A percentile compares a stretch with the other conserved stretches of the same genome.
These are phyloP conservation scores for Candida gorgasii DNA, from an alignment of 805 yeast species.

Conservation along the genomic window DNA sequence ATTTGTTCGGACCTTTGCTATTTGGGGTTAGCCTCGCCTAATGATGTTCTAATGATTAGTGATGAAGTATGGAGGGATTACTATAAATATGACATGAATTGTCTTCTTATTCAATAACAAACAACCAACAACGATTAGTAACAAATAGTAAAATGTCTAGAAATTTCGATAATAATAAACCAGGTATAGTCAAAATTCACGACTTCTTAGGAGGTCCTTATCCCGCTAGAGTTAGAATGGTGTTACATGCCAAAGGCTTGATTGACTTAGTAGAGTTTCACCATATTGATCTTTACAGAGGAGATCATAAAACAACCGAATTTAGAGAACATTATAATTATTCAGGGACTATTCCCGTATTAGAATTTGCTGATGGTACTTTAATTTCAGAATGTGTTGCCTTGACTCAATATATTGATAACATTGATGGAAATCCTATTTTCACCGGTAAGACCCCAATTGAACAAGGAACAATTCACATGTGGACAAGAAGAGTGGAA, in stretches of 20 bases:
- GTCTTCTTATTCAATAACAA: too few species aligned
- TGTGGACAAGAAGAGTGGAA: constrained; percentile 10
- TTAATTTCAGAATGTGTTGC: constrained; percentile 4
- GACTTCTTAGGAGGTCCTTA: constrained; percentile 10
- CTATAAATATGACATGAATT: too few species aligned
- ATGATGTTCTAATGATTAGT: too few species aligned
- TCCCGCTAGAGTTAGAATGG: constrained; percentile 9
- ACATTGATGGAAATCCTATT: constrained; percentile 7
- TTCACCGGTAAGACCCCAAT: constrained; percentile 7
- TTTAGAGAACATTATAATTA: constrained; percentile 1
- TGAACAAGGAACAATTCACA: constrained; percentile 7
- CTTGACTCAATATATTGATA: constrained; percentile 6
- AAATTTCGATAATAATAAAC: constrained; percentile 10
- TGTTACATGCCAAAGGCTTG: constrained; percentile 6
- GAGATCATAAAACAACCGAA: constrained; percentile 8
- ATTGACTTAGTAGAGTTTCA: constrained; percentile 2
- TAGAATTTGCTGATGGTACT: constrained; percentile 11
- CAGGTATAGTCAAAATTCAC: constrained; percentile 9
- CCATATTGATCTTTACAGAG: constrained; percentile 5
- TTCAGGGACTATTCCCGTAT: constrained; percentile 9
- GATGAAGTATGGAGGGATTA: too few species aligned
- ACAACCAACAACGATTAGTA: too few species aligned
- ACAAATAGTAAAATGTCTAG: background rate
- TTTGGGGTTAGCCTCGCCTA: too few species aligned
- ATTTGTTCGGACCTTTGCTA: too few species aligned